Conservation (phyloP, 208 protist species). For the Vickermania spadyakhi region DNA sequence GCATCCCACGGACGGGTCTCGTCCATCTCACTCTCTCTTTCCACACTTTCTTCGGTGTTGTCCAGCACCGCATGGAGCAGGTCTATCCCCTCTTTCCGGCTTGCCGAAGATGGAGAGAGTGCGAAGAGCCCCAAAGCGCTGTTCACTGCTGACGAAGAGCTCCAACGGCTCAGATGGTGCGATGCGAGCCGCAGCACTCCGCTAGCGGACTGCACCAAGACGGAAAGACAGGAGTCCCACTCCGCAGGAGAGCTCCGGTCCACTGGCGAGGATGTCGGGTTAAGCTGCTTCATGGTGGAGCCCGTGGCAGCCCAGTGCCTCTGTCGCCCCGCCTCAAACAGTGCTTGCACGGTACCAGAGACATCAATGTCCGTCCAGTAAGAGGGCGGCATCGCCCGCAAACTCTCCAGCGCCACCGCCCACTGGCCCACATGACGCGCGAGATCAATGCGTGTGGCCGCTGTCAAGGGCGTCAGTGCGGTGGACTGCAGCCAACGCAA, state of each 20-base stretch:
- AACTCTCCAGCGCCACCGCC: conserved; percentile 18
- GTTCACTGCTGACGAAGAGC: conserved; percentile 44
- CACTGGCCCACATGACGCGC: conserved; percentile 20
- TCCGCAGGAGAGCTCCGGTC: not conserved
- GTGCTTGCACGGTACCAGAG: conserved; percentile 21
- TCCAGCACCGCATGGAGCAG: conserved; percentile 25
- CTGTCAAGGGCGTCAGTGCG: conserved; percentile 6
- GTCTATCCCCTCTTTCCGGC: conserved; percentile 31
- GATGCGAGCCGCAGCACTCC: not conserved
- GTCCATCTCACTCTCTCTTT: not conserved
- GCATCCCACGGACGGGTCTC: not conserved
- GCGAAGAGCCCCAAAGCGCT: conserved; percentile 41
- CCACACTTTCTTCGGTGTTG: not conserved
- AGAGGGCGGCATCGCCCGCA: conserved; percentile 17
- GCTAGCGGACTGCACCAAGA: not conserved
- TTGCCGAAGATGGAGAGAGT: conserved; percentile 10
- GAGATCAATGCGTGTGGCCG: conserved; percentile 12
- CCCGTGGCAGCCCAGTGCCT: not conserved
- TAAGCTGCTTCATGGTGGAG: not conserved
- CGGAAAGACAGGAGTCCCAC: not conserved
- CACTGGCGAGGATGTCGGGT: not conserved
- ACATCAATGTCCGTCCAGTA: conserved; percentile 65
- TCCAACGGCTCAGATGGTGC: conserved; percentile 13
- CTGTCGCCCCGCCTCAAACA: conserved; percentile 30
- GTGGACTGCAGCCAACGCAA: conserved; percentile 9